Evolutionary conservation across 2,329 filamentous ascomycete genomes (phyloP).

Genomic region (Talaromyces islandicus): DNA sequence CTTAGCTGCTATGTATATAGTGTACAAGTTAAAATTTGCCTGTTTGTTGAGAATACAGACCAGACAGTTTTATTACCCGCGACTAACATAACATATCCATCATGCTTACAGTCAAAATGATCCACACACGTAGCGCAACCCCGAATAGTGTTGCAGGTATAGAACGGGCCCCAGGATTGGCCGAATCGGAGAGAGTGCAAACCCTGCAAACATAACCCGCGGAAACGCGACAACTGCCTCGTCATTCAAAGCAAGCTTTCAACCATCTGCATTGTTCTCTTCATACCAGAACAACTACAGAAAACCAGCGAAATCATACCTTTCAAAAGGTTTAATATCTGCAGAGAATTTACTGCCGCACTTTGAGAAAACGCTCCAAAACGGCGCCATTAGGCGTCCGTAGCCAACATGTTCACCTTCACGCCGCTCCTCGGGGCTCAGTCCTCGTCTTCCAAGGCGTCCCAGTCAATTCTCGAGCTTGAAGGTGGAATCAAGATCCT

Average conservation of each 20-base stretch:
- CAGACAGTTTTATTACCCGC: not conserved
- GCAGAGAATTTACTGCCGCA: not conserved
- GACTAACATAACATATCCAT: not conserved
- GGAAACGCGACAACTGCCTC: not conserved
- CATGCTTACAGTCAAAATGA: not conserved
- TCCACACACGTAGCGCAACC: not conserved
- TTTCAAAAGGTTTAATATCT: not conserved
- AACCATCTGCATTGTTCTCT: not conserved
- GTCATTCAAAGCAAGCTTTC: not conserved
- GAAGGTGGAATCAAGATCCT: constrained; percentile 95
- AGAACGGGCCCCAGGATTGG: not conserved
- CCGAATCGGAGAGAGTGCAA: constrained; percentile 1
- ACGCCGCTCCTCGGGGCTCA: constrained; percentile 87
- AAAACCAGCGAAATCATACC: not conserved
- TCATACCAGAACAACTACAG: not conserved
- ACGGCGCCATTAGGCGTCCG: constrained; percentile 7
- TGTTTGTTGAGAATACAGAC: not conserved
- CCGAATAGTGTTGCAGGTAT: not conserved
- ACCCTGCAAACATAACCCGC: constrained; percentile 9
- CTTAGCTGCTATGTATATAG: not conserved
- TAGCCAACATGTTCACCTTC: constrained; percentile 79
- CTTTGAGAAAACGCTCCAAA: not conserved
- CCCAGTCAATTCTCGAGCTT: constrained; percentile 92
- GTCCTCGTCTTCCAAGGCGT: constrained; percentile 70
- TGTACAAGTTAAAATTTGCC: not conserved